Evolutionary conservation across 345 rosid genomes (phyloP).

Genomic region (Pelargonium nanum): DNA sequence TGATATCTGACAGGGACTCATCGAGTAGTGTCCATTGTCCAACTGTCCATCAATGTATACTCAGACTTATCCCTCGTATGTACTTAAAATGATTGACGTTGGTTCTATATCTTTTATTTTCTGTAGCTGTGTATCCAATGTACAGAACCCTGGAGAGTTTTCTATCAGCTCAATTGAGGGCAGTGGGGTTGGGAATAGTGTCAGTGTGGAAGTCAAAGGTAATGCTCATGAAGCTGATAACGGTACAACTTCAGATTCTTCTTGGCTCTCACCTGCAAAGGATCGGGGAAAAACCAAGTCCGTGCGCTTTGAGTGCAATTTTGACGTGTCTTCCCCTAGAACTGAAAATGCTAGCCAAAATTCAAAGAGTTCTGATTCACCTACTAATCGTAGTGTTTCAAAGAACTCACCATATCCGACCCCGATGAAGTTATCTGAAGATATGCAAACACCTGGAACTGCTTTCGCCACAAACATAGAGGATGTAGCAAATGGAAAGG

Average conservation of each 20-base stretch:
- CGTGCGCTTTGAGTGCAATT: conserved; percentile 44
- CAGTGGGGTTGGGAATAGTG: conserved; percentile 21
- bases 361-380: conserved; percentile 5
- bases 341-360: conserved; percentile 24
- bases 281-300: conserved; percentile 34
- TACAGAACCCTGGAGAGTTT: conserved; percentile 17
- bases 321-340: conserved; percentile 30
- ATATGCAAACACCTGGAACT: conserved; percentile 98
- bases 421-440: conserved; percentile 61
- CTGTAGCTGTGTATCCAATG: conserved; percentile 45
- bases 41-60: not conserved
- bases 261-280: conserved; percentile 22
- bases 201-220: conserved; percentile 17
- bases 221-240: conserved; percentile 9
- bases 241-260: conserved; percentile 12
- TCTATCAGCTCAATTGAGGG: conserved; percentile 32
- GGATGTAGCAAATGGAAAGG: conserved; percentile 32
- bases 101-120: conserved; percentile 6
- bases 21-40: not conserved
- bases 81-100: not conserved
- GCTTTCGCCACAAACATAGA: conserved; percentile 53
- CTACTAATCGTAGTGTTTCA: conserved; percentile 10
- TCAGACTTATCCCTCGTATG: not conserved
- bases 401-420: conserved; percentile 59
- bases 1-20: not conserved